phyloP scores from a whole-genome alignment of 2,329 filamentous ascomycete species.

The Arthrinium puccinioides region DNA sequence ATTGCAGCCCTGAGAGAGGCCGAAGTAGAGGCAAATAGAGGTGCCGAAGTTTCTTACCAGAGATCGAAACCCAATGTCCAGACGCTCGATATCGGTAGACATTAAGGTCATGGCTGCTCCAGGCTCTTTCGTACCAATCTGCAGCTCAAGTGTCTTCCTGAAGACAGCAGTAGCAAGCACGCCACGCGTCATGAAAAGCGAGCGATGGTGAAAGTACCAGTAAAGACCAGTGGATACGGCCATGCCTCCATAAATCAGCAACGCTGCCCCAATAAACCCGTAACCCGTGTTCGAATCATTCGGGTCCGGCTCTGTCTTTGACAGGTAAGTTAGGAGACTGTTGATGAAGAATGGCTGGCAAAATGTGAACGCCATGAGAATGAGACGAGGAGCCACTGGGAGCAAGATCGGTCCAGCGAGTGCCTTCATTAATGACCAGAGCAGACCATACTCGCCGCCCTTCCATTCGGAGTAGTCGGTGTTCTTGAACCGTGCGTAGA shows the following conservation, averaged over 20 bases:
- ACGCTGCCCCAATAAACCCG: conserved; percentile 33
- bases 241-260: conserved; percentile 32
- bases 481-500: conserved; percentile 11
- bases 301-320: conserved; percentile 8
- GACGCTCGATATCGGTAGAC: conserved; percentile 23
- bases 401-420: conserved; percentile 13
- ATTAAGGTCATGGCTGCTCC: conserved; percentile 22
- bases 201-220: conserved; percentile 29
- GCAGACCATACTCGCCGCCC: conserved; percentile 8
- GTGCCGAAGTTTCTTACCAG: too few relatives aligned
- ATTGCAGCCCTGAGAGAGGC: too few relatives aligned
- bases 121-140: conserved; percentile 7
- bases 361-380: conserved; percentile 20
- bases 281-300: conserved; percentile 23
- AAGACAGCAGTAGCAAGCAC: conserved; percentile 25
- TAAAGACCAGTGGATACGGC: conserved; percentile 31
- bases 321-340: conserved; percentile 21
- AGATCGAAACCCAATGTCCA: conserved; percentile 12
- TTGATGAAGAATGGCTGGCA: conserved; percentile 26
- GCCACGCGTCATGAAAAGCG: conserved; percentile 20
- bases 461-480: conserved; percentile 6
- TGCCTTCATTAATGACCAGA: conserved; percentile 8
- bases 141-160: conserved; percentile 18
- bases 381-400: conserved; percentile 18
- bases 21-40: too few relatives aligned